Evolutionary conservation across 495 filamentous ascomycete species (phyloP).

Genomic region (Glarea lozoyensis): DNA sequence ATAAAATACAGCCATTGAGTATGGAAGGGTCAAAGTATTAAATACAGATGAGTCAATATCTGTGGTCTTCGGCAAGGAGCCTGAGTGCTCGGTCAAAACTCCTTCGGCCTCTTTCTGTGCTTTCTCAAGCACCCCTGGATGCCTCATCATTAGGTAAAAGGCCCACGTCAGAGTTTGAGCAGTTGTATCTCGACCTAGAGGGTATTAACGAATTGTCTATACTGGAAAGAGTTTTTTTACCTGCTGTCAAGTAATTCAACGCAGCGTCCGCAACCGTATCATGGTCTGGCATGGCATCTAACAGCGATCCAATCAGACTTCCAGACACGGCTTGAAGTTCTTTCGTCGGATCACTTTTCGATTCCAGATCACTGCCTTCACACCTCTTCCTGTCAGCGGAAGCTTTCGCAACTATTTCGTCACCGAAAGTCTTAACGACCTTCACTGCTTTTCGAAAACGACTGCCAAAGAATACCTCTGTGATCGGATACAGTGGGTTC

Average conservation of each 20-base stretch:
- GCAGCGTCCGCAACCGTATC: constrained; percentile 46
- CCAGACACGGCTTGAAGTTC: constrained; percentile 37
- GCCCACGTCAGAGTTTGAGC: constrained; percentile 54
- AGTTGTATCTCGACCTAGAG: constrained; percentile 45
- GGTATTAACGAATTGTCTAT: background rate
- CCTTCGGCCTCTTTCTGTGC: constrained; percentile 36
- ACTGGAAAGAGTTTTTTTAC: constrained; percentile 6
- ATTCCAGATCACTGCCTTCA: constrained; percentile 7
- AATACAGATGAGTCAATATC: constrained; percentile 29
- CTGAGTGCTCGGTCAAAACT: background rate
- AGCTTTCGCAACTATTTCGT: constrained; percentile 40
- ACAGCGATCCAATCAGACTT: constrained; percentile 45
- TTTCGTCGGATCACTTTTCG: background rate
- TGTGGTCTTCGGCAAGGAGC: constrained; percentile 3
- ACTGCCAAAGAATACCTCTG: constrained; percentile 39
- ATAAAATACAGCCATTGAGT: constrained; percentile 47
- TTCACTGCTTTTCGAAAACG: constrained; percentile 35
- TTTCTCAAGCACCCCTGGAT: constrained; percentile 27
- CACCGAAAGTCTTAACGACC: constrained; percentile 40
- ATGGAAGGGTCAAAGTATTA: constrained; percentile 36
- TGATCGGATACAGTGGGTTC: constrained; percentile 49
- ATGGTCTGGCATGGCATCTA: constrained; percentile 41
- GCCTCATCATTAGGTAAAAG: constrained; percentile 45
- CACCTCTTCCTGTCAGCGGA: constrained; percentile 19
- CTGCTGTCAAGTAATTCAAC: constrained; percentile 50